Evolutionary conservation across 768 basidiomycete species (phyloP), one percentile per base, ranked within the genome.

Genomic region (Hysterangium stoloniferum): DNA sequence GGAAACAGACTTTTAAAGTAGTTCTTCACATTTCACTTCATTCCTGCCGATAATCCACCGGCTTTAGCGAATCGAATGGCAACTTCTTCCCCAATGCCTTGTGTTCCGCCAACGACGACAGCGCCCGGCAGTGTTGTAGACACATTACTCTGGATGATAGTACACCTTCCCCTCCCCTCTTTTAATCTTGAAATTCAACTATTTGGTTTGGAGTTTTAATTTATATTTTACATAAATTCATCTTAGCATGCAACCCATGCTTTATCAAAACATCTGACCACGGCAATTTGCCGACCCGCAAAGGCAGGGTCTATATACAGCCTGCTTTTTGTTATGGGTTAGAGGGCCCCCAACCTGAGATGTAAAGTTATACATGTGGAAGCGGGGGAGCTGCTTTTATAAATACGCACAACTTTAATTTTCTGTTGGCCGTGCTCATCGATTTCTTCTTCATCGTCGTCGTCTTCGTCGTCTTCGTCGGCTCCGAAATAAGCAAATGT

Each of bases 401-500:
- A 17, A 35, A 31, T 12, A 51, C 49, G 17, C 17, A 51, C 49
- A 37, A 41, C 40, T 31, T 51, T 51, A 9, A 36, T 36, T 35
- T 32, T 42, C 33, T 31, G n/a, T 13, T 45, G 44, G 5, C 44
- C 44, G 20, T 45, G 20, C 36, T 51, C 49, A 12, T 42, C 49
- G 12, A 42, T 22, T 33, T 42, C 38, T 17, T 27, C 49, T 9
- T 42, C 53, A 33, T 44, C 43, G 20, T 55, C 59, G 6, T 67
- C 66, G 53, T 73, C 64, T 47, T 71, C 57, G 6, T 71, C 70
- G 4, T 70, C 71, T n/a, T 67, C 74, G 1, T 60, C 59, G 33
- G 62, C 58, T 1, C 88, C 87, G 42, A 62, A 66, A 62, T 92
- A 92, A 11, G 78, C 82, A 61, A 92, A 91, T 54, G 79, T 84